Evolutionary conservation across 106 monocot genomes (phyloP).

Genomic region (Iris macrosiphon): DNA sequence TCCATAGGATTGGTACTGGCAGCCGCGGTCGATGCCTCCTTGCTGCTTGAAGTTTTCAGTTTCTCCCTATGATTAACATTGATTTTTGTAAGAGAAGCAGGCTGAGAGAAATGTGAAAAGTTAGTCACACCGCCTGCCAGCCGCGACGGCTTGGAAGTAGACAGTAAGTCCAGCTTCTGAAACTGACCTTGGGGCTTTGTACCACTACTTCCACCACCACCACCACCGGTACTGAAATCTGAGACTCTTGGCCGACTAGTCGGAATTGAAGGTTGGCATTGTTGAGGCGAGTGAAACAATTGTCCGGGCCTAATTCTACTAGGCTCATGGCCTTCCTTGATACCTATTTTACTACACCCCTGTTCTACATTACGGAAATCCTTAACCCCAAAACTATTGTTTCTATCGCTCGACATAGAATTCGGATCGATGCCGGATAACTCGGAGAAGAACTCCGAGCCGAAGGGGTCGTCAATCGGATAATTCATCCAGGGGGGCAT

Average conservation of each 20-base stretch:
- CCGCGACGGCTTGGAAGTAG: constrained; percentile 5
- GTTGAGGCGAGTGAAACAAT: constrained; percentile 21
- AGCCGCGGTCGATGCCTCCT: constrained; percentile 24
- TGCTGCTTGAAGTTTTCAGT: constrained; percentile 29
- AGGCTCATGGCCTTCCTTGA: constrained; percentile 4
- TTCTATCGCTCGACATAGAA: constrained; percentile 6
- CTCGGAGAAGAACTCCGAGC: constrained; percentile 52
- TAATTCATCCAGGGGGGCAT: constrained; percentile 61
- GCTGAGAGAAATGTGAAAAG: constrained; percentile 70
- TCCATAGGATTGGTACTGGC: constrained; percentile 24
- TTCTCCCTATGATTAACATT: constrained; percentile 37
- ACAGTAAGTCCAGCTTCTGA: constrained; percentile 13
- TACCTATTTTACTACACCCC: neutral
- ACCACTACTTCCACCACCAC: neutral
- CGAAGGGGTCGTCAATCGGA: constrained; percentile 47
- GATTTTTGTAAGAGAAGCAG: constrained; percentile 32
- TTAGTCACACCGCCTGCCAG: constrained; percentile 30
- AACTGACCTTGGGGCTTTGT: constrained; percentile 1
- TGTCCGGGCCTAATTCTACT: constrained; percentile 12
- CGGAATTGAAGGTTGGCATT: constrained; percentile 10
- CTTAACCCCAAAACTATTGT: neutral
- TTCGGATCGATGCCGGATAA: constrained; percentile 17
- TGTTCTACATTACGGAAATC: constrained; percentile 4
- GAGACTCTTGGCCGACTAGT: constrained; percentile 5
- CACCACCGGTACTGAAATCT: neutral